Base-by-base conservation (phyloP, 2,329 filamentous ascomycete genomes). In the Neoarthrinium moseri region DNA sequence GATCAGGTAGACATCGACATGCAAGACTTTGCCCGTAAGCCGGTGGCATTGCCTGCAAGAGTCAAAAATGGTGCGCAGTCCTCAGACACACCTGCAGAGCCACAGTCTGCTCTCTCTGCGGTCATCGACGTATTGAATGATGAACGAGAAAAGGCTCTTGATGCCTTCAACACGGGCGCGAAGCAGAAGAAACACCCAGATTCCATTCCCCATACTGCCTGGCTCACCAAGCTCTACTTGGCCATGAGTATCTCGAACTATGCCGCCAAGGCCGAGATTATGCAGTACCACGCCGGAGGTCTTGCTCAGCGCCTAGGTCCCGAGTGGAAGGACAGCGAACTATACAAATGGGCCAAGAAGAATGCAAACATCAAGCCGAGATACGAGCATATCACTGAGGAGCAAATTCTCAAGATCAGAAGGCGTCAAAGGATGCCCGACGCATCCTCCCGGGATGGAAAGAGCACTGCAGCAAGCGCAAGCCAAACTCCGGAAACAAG, bases 251-350 rank as follows among this genome's bases (percentile, higher is more conserved):
- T 78, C 8, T 66, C 65, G 3, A 35, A 58, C 1, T 72, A 73
- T 37, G 38, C 43, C 4, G 56, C 51, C 0, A 59, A 66, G 3
- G 46, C 60, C 29, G 70, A 77, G 29, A 56, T 78, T 3, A 55
- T 75, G 2, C 63, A 69, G 11, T 78, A 74, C 49, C 72, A 74
- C 43, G 66, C 73, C 2, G 53, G 52, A 4, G 66, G 67, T 5
- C 61, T 81, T 27, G 50, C 49, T 40, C 40, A 44, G 21, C 39
- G 39, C 22, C 55, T 65, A 11, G 55, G 57, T 5, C 53, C 59
- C 2, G 58, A 61, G 24, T 67, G 64, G 64, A 56, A 56, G 21
- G 45, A 52, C 6, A 65, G 57, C 27, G 48, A 51, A 20, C 54
- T 67, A 15, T 67, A 63, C 42, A 43, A 52, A 18, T 62, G 59